phyloP scores from a whole-genome alignment of 2,329 filamentous ascomycete species.

The Rutstroemia sp. region DNA sequence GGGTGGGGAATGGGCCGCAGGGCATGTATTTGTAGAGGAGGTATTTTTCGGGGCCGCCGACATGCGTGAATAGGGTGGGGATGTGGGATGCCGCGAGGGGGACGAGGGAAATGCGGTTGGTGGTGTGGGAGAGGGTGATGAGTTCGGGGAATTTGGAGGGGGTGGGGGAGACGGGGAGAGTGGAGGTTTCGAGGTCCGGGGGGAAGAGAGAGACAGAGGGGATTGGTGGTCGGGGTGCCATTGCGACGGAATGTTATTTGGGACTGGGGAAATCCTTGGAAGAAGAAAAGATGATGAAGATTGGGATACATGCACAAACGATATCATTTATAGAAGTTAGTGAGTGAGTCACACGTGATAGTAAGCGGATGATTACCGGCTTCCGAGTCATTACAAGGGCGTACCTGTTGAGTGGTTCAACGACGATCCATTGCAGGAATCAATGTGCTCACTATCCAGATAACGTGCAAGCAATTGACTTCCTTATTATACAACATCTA shows the following conservation, averaged over 20 bases:
- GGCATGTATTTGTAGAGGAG: slow-evolving; percentile 37
- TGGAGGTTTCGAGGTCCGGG: background rate
- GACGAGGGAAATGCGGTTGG: slow-evolving; percentile 15
- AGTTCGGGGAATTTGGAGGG: background rate
- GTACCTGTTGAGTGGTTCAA: no score
- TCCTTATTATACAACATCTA: slow-evolving; percentile 9
- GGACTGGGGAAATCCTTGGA: no score
- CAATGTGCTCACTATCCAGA: no score
- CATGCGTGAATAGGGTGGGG: slow-evolving; percentile 15
- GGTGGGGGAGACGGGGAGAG: background rate
- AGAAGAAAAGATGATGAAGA: no score
- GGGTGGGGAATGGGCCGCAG: slow-evolving; percentile 30
- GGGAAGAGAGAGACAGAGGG: background rate
- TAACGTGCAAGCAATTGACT: background rate
- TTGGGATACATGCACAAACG: no score
- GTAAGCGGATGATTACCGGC: no score
- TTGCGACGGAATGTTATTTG: background rate
- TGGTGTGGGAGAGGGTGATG: slow-evolving; percentile 4
- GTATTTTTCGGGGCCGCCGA: slow-evolving; percentile 17
- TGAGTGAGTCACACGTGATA: no score
- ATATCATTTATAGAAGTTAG: no score
- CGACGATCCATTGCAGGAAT: no score
- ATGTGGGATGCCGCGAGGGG: slow-evolving; percentile 15
- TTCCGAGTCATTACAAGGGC: no score
- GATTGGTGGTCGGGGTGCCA: background rate